Percentiles rank a stretch among this genome's conserved stretches.
These are phyloP conservation scores for Tuber calosporum DNA, from an alignment of 495 filamentous ascomycete genomes.

Conservation along the genomic window DNA sequence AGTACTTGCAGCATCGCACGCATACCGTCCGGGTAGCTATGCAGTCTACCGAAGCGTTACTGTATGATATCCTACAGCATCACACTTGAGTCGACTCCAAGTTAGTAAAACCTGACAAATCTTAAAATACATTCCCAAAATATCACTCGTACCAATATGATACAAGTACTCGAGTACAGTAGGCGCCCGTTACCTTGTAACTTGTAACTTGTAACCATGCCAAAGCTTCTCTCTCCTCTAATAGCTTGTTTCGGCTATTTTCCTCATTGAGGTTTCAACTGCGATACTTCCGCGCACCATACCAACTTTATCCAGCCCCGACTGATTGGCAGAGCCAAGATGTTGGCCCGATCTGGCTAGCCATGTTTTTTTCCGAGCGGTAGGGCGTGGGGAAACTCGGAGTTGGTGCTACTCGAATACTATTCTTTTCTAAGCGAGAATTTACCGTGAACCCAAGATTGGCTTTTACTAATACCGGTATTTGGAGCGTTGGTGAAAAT, in stretches of 20 bases:
- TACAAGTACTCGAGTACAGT: not conserved
- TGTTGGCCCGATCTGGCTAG: not conserved
- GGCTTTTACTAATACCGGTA: not conserved
- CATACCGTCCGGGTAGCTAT: not conserved
- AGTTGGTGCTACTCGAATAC: not conserved
- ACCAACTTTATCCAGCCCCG: not conserved
- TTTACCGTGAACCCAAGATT: not conserved
- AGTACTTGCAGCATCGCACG: not conserved
- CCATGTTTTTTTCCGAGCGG: not conserved
- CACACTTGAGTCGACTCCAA: no score
- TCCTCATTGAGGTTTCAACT: not conserved
- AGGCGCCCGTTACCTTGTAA: not conserved
- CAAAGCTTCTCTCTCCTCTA: not conserved
- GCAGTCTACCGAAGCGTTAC: no score
- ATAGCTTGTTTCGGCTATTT: not conserved
- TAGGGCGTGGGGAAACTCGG: not conserved
- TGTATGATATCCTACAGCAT: no score
- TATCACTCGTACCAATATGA: not conserved
- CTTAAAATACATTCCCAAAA: not conserved
- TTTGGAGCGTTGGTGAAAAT: conserved; percentile 7
- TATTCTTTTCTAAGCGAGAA: not conserved
- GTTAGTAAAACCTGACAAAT: not conserved
- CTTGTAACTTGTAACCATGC: not conserved
- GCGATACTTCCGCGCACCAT: not conserved
- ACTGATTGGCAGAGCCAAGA: not conserved